Conservation (phyloP, 2,329 filamentous ascomycete genomes). For the Microascus cirrosus region DNA sequence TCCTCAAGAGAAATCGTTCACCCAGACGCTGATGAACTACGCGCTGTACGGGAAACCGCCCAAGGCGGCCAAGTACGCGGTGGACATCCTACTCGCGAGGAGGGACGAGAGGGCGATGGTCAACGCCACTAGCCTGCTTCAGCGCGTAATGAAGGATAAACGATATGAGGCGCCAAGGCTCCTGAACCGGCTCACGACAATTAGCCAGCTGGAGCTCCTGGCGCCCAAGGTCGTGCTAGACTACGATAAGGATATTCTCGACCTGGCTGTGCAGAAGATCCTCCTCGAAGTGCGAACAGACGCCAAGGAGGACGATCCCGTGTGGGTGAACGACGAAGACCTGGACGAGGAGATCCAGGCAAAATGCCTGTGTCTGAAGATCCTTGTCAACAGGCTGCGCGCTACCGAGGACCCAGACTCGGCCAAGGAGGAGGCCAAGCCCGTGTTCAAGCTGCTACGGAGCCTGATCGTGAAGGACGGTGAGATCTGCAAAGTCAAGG, state of each 20-base stretch:
- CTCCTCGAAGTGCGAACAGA: conserved; percentile 58
- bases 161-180: conserved; percentile 63
- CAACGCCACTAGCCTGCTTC: conserved; percentile 72
- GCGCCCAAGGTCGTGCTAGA: conserved; percentile 63
- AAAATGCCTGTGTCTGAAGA: conserved; percentile 74
- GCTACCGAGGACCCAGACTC: conserved; percentile 39
- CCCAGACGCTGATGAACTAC: conserved; percentile 71
- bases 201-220: conserved; percentile 67
- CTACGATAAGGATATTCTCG: conserved; percentile 63
- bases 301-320: conserved; percentile 42
- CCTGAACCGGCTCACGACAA: conserved; percentile 59
- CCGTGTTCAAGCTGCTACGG: conserved; percentile 70
- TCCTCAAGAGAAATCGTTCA: conserved; percentile 68
- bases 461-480: conserved; percentile 65
- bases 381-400: conserved; percentile 76
- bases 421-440: conserved; percentile 48
- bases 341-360: conserved; percentile 73
- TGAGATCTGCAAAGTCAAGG: conserved; percentile 63
- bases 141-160: conserved; percentile 64
- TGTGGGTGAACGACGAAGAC: conserved; percentile 57
- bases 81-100: conserved; percentile 76
- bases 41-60: conserved; percentile 72
- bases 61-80: conserved; percentile 82
- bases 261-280: conserved; percentile 65
- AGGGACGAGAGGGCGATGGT: conserved; percentile 64